These are phyloP conservation scores for Naegleria fowleri DNA, from an alignment of 208 protist genomes.

Conservation along the genomic window DNA sequence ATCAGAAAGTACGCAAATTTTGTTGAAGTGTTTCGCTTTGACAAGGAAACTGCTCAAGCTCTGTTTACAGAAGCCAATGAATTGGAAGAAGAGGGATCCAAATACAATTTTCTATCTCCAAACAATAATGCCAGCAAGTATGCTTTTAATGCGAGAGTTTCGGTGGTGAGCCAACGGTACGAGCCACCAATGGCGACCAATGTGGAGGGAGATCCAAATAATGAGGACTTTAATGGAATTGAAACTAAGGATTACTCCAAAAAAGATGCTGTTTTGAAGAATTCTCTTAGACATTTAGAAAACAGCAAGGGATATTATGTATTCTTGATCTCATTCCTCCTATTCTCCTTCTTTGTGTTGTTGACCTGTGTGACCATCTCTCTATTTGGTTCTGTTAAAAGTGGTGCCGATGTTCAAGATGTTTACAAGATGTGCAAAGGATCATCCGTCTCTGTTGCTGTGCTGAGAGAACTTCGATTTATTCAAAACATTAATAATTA, in stretches of 20 bases:
- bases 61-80: neutral
- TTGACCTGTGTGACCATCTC: neutral
- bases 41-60: neutral
- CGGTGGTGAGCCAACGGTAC: neutral
- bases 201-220: neutral
- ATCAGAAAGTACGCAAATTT: neutral
- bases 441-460: neutral
- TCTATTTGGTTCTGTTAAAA: neutral
- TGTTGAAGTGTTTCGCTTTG: neutral
- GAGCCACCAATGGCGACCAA: neutral
- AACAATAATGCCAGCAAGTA: neutral
- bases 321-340: neutral
- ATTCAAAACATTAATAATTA: neutral
- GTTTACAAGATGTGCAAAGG: neutral
- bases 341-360: neutral
- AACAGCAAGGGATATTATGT: neutral
- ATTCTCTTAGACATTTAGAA: neutral
- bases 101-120: neutral
- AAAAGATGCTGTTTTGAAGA: neutral
- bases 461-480: neutral
- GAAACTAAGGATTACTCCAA: neutral
- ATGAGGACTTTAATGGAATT: neutral
- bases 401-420: neutral
- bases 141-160: neutral
- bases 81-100: neutral